Evolutionary conservation across 2,329 filamentous ascomycete genomes (phyloP), one percentile per base, ranked within the genome.

Genomic region (Penicillium sp.): DNA sequence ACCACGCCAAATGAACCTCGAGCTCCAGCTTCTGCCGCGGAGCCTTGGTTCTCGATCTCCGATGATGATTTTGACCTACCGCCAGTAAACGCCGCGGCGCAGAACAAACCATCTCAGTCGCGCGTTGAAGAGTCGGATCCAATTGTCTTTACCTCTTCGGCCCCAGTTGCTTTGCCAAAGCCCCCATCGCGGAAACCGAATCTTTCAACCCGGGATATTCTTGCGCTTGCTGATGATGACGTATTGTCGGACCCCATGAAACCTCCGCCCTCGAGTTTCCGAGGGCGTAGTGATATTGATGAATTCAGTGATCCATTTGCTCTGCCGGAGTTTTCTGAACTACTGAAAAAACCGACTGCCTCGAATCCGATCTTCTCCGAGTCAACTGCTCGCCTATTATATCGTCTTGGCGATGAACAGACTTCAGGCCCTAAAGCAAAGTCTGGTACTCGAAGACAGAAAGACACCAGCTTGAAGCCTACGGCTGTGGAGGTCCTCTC

Each of bases 121-220:
- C 59, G 57, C 29, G 60, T 65, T 8, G 57, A 69, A 31, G 68
- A 72, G 4, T 74, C 70, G 2, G 78, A 78, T 61, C 73, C 76
- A 2, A 77, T 79, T 58, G 64, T 72, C 4, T 77, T 76, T 53
- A 78, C 75, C 1, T 79, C 77, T 5, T 76, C 76, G 19, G 71
- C 71, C 0, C 71, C 68, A 4, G 67, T 72, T 47, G 66, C 61
- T 33, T 48, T 54, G 16, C 53, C 46, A 7, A 54, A 49, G 33
- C 25, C 51, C n/a, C 33, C 46, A 7, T 45, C 55, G 44, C 53
- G 11, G 16, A 54, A 34, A 15, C 39, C 55, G 6, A 45, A 41
- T 6, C 23, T 46, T 23, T 41, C 47, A 4, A 41, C 15, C 23
- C 36, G 38, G 5, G 59, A 70, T 23, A 70, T 74, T 4, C 74